These are phyloP conservation scores for Beauveria bassiana DNA, from an alignment of 2,329 filamentous ascomycete genomes.

Conservation along the genomic window DNA sequence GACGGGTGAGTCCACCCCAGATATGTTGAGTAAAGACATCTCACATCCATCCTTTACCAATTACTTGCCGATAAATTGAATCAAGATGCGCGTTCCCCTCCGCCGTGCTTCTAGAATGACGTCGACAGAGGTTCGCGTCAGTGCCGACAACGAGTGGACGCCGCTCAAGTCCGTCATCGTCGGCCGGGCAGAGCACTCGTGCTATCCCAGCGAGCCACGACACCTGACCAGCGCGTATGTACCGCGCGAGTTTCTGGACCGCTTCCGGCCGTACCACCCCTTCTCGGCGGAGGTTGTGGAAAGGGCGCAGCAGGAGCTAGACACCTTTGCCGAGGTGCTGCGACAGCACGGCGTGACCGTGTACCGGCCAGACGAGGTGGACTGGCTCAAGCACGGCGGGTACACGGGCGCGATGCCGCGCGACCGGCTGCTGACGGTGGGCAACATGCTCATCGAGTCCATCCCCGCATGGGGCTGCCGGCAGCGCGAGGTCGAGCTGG, in stretches of 20 bases:
- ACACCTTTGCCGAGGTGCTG: constrained; percentile 18
- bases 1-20: not conserved
- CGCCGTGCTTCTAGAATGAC: not conserved
- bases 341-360: constrained; percentile 18
- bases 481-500: constrained; percentile 17
- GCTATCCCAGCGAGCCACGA: constrained; percentile 18
- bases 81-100: not conserved
- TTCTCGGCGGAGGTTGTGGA: constrained; percentile 18
- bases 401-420: constrained; percentile 28
- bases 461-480: constrained; percentile 24
- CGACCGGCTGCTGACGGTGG: constrained; percentile 25
- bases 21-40: not conserved
- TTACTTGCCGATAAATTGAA: not conserved
- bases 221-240: constrained; percentile 18
- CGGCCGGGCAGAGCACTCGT: constrained; percentile 19
- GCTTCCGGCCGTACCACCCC: constrained; percentile 17
- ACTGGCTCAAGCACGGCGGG: constrained; percentile 20
- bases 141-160: constrained; percentile 21
- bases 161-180: constrained; percentile 21
- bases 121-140: not conserved
- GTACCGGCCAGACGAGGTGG: constrained; percentile 17
- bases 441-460: constrained; percentile 24
- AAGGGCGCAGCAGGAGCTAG: constrained; percentile 18
- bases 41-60: not conserved
- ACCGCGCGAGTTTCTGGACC: constrained; percentile 6